Percentiles rank a stretch among this genome's conserved stretches.
Conservation (phyloP, 257 asterid genomes). For the Gardenia jasminoides region DNA sequence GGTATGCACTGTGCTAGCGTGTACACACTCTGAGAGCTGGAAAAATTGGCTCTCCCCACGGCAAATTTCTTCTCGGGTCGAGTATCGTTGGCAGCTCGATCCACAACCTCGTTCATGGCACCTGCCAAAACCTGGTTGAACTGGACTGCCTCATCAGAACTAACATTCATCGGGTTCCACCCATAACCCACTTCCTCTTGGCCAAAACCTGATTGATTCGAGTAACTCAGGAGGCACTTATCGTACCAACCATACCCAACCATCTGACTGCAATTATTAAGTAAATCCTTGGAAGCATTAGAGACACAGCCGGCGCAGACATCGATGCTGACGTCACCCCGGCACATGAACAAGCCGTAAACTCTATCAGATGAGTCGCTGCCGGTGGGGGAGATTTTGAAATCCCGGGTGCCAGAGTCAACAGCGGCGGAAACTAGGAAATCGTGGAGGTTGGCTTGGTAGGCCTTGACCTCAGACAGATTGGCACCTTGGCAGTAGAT, state of each 20-base stretch:
- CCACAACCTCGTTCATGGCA: neutral
- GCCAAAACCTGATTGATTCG: neutral
- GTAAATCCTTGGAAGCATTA: neutral
- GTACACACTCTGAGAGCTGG: neutral
- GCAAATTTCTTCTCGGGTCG: no score
- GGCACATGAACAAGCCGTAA: constrained; percentile 17
- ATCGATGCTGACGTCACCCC: constrained; percentile 11
- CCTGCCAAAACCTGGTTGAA: neutral
- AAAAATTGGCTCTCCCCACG: neutral
- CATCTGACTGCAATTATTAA: neutral
- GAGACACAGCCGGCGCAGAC: neutral
- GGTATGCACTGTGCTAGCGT: constrained; percentile 2
- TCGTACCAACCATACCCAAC: neutral
- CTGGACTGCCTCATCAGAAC: neutral
- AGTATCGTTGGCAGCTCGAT: constrained; percentile 2
- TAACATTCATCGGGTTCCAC: neutral
- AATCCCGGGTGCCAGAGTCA: neutral
- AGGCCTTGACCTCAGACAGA: no score
- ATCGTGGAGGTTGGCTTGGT: constrained; percentile 7
- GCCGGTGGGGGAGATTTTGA: constrained; percentile 8
- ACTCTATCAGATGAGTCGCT: neutral
- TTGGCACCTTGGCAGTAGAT: no score
- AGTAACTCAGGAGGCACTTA: constrained; percentile 11
- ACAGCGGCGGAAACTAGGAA: neutral
- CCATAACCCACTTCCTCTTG: no score